phyloP scores from a whole-genome alignment of 305 asterid species.

The Solanum hybrid region DNA sequence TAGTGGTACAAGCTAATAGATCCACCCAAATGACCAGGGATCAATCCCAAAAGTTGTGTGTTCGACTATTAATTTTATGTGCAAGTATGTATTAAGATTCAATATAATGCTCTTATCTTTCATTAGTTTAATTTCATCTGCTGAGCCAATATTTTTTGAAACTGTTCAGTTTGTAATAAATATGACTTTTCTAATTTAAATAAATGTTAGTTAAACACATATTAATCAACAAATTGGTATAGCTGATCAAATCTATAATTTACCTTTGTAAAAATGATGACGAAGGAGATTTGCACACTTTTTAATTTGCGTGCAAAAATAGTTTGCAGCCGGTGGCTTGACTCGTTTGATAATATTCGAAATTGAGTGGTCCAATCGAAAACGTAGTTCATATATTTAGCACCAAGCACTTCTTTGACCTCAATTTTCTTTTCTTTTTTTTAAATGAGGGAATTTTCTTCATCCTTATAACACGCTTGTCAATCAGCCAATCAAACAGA shows the following conservation, averaged over 20 bases:
- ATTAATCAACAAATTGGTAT: neutral
- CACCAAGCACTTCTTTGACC: neutral
- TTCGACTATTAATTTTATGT: too few relatives aligned
- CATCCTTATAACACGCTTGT: too few relatives aligned
- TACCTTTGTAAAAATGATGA: neutral
- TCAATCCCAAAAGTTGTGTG: too few relatives aligned
- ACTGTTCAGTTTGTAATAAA: neutral
- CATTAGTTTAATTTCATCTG: too few relatives aligned
- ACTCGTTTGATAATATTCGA: neutral
- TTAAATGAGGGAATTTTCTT: neutral
- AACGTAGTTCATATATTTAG: neutral
- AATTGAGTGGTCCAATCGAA: neutral
- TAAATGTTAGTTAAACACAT: neutral
- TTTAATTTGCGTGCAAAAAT: neutral
- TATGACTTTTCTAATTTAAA: neutral
- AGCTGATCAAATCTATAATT: neutral
- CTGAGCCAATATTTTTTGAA: neutral
- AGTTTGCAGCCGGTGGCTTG: neutral
- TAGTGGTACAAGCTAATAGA: too few relatives aligned
- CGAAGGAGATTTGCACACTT: neutral
- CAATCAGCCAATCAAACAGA: too few relatives aligned
- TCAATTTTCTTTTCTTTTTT: too few relatives aligned
- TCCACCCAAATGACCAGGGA: too few relatives aligned
- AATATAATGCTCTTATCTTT: too few relatives aligned
- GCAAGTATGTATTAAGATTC: too few relatives aligned